Evolutionary conservation across 2,329 filamentous ascomycete genomes (phyloP).

Genomic region (Colletotrichum sidae): DNA sequence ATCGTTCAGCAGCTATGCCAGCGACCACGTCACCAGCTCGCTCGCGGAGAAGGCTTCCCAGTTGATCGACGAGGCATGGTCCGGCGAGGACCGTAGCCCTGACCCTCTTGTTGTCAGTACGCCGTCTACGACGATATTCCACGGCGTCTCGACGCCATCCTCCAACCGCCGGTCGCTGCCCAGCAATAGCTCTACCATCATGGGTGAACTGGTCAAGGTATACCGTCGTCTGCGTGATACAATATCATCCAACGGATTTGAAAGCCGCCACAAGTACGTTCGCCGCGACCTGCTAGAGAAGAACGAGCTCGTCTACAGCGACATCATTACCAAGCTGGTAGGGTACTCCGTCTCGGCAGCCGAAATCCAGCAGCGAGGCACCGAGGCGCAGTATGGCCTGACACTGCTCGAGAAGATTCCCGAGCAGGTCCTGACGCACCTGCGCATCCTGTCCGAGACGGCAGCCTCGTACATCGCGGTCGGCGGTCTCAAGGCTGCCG

Average conservation of each 20-base stretch:
- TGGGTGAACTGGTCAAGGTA: conserved; percentile 67
- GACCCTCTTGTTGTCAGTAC: conserved; percentile 51
- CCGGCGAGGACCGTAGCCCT: conserved; percentile 47
- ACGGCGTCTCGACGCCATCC: conserved; percentile 50
- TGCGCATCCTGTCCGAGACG: conserved; percentile 90
- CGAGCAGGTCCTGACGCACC: conserved; percentile 84
- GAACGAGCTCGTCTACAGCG: conserved; percentile 64
- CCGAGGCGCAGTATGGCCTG: conserved; percentile 77
- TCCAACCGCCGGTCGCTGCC: conserved; percentile 48
- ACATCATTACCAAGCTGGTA: conserved; percentile 74
- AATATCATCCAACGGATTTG: conserved; percentile 65
- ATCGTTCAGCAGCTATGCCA: conserved; percentile 53
- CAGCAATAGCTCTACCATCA: conserved; percentile 50
- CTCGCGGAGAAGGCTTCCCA: conserved; percentile 53
- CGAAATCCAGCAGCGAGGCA: conserved; percentile 91
- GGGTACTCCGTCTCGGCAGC: conserved; percentile 88
- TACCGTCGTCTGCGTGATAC: conserved; percentile 72
- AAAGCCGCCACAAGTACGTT: conserved; percentile 50
- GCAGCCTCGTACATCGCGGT: conserved; percentile 86
- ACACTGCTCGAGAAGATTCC: conserved; percentile 87
- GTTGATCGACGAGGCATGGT: conserved; percentile 55
- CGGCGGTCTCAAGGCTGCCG: conserved; percentile 72
- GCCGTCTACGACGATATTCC: conserved; percentile 56
- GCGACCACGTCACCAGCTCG: conserved; percentile 50
- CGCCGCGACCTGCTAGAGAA: conserved; percentile 43